phyloP scores from a whole-genome alignment of 768 basidiomycete species.

The Serendipita indica region DNA sequence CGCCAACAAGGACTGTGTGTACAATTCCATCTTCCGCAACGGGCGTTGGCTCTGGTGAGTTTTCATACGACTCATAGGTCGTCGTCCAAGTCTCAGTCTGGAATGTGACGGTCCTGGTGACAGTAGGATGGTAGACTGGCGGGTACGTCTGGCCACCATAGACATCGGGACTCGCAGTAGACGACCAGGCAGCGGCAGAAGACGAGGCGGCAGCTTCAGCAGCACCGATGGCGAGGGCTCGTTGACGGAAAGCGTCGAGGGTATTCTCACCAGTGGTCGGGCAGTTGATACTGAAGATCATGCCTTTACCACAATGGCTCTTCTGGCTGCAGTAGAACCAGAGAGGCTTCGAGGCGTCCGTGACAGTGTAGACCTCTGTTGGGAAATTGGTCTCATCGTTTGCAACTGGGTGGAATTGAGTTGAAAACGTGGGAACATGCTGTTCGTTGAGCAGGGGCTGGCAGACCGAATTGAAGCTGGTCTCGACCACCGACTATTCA shows the following conservation, averaged over 20 bases:
- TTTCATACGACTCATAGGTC: constrained; percentile 40
- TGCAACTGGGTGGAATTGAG: not conserved
- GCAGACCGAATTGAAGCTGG: not conserved
- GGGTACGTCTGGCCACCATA: constrained; percentile 37
- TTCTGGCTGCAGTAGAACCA: constrained; percentile 35
- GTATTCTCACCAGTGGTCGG: constrained; percentile 31
- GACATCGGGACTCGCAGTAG: constrained; percentile 23
- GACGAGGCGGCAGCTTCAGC: constrained; percentile 37
- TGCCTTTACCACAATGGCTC: constrained; percentile 45
- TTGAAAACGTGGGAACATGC: not conserved
- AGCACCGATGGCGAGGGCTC: constrained; percentile 42
- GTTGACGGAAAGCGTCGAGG: constrained; percentile 45
- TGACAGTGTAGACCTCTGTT: not conserved
- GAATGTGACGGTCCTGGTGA: constrained; percentile 31
- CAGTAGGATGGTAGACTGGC: constrained; percentile 27
- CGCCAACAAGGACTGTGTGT: constrained; percentile 36
- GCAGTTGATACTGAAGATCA: constrained; percentile 56
- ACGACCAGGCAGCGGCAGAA: constrained; percentile 26
- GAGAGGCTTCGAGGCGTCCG: not conserved
- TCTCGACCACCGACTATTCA: not conserved
- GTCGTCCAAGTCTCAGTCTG: constrained; percentile 37
- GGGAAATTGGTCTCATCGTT: constrained; percentile 2
- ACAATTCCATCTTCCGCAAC: constrained; percentile 24
- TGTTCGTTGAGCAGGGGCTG: not conserved
- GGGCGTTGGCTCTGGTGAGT: constrained; percentile 38